Conservation (phyloP, 805 yeast genomes). For the Maudiozyma barnettii region DNA sequence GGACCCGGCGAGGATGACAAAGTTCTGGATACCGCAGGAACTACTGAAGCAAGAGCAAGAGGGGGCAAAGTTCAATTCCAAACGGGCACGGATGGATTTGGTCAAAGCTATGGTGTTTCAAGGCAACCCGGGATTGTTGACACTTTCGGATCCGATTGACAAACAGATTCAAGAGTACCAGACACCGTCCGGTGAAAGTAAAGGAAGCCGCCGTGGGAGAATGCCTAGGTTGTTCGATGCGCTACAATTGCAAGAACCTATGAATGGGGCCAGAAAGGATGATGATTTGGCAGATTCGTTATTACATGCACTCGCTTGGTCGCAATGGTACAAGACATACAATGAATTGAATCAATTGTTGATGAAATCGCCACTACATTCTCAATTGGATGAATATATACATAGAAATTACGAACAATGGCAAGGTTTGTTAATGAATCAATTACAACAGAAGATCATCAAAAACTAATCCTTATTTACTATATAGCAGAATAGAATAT, state of each 20-base stretch:
- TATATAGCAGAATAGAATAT: too few relatives aligned
- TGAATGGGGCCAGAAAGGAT: constrained; percentile 34
- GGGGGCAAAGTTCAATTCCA: not conserved
- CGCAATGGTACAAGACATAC: constrained; percentile 31
- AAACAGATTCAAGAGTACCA: not conserved
- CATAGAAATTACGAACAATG: not conserved
- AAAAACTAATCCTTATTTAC: too few relatives aligned
- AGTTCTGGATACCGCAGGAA: constrained; percentile 13
- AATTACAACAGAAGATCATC: too few relatives aligned
- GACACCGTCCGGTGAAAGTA: too few relatives aligned
- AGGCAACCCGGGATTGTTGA: not conserved
- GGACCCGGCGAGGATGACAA: constrained; percentile 24
- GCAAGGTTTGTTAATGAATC: not conserved
- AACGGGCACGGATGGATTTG: constrained; percentile 1
- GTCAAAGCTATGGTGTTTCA: constrained; percentile 1
- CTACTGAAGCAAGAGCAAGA: not conserved
- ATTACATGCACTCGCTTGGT: constrained; percentile 49
- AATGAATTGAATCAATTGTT: not conserved
- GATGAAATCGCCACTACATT: too few relatives aligned
- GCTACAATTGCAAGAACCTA: constrained; percentile 57
- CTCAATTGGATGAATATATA: not conserved
- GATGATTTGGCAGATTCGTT: constrained; percentile 62
- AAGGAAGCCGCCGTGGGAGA: not conserved
- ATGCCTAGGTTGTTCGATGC: constrained; percentile 45
- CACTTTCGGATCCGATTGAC: too few relatives aligned